phyloP scores from a whole-genome alignment of 805 yeast genomes.

The Priceomyces medius region DNA sequence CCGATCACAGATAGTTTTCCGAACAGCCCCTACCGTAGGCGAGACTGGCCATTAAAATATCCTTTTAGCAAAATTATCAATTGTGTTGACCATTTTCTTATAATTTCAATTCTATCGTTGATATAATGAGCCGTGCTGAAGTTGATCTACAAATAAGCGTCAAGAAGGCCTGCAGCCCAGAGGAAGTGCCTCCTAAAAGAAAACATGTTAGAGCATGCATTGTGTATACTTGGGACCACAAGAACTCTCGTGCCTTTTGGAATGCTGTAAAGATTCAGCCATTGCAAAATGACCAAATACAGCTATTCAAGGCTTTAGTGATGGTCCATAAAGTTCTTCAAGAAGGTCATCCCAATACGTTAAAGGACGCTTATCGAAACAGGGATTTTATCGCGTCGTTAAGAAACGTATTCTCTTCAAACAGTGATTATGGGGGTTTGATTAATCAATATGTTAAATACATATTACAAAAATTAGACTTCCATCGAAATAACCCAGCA shows the following conservation, averaged over 20 bases:
- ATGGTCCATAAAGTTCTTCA: constrained; percentile 90
- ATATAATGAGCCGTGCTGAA: constrained; percentile 44
- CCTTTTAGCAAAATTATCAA: background rate
- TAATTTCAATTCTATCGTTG: background rate
- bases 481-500: constrained; percentile 81
- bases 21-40: constrained; percentile 8
- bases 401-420: constrained; percentile 51
- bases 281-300: constrained; percentile 76
- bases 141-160: constrained; percentile 52
- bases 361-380: constrained; percentile 78
- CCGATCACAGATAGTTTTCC: background rate
- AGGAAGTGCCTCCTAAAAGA: constrained; percentile 90
- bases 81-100: background rate
- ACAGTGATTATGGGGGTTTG: constrained; percentile 62
- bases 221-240: constrained; percentile 95
- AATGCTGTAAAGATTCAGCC: constrained; percentile 77
- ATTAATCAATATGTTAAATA: constrained; percentile 75
- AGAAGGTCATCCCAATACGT: constrained; percentile 90
- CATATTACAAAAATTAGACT: constrained; percentile 69
- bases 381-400: constrained; percentile 75
- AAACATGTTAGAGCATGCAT: constrained; percentile 95
- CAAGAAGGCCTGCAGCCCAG: constrained; percentile 81
- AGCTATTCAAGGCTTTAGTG: constrained; percentile 80
- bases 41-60: background rate
- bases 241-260: constrained; percentile 82